A percentile compares a stretch with the other conserved stretches of the same genome.
These are phyloP conservation scores for Patellifolia procumbens DNA, from an alignment of 179 eudicot species.

Conservation along the genomic window DNA sequence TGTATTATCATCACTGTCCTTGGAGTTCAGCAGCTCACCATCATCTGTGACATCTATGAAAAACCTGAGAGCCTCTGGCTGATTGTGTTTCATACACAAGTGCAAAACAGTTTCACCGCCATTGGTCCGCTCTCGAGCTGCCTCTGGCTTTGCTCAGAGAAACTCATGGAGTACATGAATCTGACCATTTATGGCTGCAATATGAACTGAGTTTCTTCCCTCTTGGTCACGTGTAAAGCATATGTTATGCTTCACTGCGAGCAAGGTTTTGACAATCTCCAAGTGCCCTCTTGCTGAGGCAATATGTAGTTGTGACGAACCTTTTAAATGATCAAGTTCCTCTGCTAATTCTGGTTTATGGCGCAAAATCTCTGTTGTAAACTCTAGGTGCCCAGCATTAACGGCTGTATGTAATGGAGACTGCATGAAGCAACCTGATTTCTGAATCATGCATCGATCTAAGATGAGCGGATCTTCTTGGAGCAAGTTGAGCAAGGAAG, in stretches of 20 bases:
- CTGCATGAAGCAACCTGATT: not conserved
- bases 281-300: conserved; percentile 33
- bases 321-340: conserved; percentile 4
- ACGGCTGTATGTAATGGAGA: conserved; percentile 22
- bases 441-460: conserved; percentile 2
- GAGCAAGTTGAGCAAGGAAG: not conserved
- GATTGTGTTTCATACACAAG: conserved; percentile 42
- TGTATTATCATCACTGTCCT: conserved; percentile 36
- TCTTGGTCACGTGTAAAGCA: conserved; percentile 38
- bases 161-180: conserved; percentile 12
- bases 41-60: conserved; percentile 20
- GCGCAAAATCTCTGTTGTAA: not conserved
- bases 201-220: conserved; percentile 22
- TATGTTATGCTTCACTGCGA: conserved; percentile 25
- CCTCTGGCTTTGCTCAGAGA: not conserved
- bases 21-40: conserved; percentile 32
- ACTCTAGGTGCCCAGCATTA: conserved; percentile 3
- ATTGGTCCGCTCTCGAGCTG: conserved; percentile 17
- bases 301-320: conserved; percentile 38
- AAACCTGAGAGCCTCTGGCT: conserved; percentile 28
- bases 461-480: conserved; percentile 1
- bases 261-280: conserved; percentile 29
- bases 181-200: conserved; percentile 8
- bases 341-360: conserved; percentile 17
- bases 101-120: conserved; percentile 34